Conservation (phyloP, 208 protist genomes). For the Acanthamoeba culbertsoni region DNA sequence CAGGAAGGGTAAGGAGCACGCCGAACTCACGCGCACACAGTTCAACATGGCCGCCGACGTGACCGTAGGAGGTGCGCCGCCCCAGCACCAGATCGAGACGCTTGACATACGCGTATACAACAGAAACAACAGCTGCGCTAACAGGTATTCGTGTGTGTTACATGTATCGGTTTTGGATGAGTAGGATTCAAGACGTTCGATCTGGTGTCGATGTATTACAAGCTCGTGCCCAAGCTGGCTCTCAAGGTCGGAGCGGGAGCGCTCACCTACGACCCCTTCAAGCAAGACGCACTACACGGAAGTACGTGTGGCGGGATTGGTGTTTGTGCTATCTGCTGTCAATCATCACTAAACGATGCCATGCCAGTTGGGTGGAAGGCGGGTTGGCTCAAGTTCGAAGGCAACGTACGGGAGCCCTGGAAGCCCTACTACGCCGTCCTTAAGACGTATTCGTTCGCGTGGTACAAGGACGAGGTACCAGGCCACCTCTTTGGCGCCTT, state of each 20-base stretch:
- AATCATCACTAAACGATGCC: no score
- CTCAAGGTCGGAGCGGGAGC: slow-evolving; percentile 5
- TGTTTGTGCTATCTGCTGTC: no score
- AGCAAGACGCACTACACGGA: slow-evolving; percentile 25
- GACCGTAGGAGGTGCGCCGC: slow-evolving; percentile 8
- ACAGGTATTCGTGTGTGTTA: no score
- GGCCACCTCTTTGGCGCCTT: neutral
- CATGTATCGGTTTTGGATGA: no score
- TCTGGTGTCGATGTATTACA: slow-evolving; percentile 16
- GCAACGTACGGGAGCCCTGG: neutral
- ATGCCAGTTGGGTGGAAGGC: slow-evolving; percentile 44
- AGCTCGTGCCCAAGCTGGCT: slow-evolving; percentile 31
- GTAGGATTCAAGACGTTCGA: slow-evolving; percentile 30
- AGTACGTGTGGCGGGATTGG: no score
- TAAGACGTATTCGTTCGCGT: slow-evolving; percentile 37
- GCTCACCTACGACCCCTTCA: slow-evolving; percentile 37
- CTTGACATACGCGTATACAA: no score
- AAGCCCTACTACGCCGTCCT: slow-evolving; percentile 27
- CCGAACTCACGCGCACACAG: neutral
- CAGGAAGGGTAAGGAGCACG: neutral
- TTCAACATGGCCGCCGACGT: slow-evolving; percentile 21
- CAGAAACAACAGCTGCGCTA: no score
- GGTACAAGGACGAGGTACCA: slow-evolving; percentile 28
- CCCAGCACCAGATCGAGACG: no score
- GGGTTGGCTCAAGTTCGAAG: slow-evolving; percentile 49